Percentiles rank a stretch among this genome's conserved stretches.
Conservation (phyloP, 148 eudicot genomes). For the Fagopyrum tataricum region DNA sequence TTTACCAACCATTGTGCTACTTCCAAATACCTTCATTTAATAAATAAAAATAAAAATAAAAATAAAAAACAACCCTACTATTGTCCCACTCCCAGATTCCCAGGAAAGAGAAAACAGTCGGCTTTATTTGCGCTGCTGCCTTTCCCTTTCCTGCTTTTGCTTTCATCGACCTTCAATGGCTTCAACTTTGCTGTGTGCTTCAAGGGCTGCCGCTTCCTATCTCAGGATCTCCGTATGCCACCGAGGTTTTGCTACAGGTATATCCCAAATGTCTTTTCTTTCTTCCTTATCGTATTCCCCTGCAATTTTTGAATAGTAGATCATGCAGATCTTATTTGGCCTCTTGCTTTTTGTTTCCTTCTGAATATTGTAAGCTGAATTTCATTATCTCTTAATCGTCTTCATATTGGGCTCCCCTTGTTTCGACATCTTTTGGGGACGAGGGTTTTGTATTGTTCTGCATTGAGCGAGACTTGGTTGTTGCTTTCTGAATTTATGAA, state of each 20-base stretch:
- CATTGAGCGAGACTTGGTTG: too few species aligned
- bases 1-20: too few species aligned
- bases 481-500: background rate
- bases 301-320: background rate
- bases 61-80: background rate
- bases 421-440: too few species aligned
- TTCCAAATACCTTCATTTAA: too few species aligned
- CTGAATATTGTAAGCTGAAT: background rate
- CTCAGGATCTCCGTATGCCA: conserved; percentile 46
- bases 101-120: background rate
- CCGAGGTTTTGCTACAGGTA: conserved; percentile 64
- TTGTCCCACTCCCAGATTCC: background rate
- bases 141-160: background rate
- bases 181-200: conserved; percentile 43
- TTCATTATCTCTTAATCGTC: background rate
- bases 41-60: too few species aligned
- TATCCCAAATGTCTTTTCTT: background rate
- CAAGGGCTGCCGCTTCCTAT: conserved; percentile 43
- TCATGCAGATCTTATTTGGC: background rate
- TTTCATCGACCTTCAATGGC: conserved; percentile 27
- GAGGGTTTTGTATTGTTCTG: too few species aligned
- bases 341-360: background rate
- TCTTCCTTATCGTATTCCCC: background rate
- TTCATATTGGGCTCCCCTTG: too few species aligned
- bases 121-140: background rate